These are phyloP conservation scores for Copromyces sp. DNA, from an alignment of 495 filamentous ascomycete genomes.

Conservation along the genomic window DNA sequence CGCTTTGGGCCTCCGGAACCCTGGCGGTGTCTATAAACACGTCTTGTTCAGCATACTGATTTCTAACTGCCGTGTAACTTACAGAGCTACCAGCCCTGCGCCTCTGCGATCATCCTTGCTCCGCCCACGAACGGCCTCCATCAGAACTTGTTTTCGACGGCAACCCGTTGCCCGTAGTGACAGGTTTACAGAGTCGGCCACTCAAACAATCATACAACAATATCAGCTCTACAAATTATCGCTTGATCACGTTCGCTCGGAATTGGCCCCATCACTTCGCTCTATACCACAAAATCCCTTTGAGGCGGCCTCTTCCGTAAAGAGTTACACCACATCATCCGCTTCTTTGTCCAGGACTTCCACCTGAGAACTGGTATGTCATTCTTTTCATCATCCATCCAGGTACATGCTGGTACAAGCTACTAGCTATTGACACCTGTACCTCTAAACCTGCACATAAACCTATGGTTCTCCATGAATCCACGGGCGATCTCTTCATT, in stretches of 20 bases:
- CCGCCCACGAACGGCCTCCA: constrained; percentile 5
- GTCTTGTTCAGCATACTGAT: constrained; percentile 2
- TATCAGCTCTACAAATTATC: neutral
- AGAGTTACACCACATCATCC: neutral
- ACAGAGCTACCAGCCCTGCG: constrained; percentile 3
- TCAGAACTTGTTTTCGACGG: constrained; percentile 1
- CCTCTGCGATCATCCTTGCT: constrained; percentile 9
- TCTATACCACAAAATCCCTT: neutral
- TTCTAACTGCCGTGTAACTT: constrained; percentile 15
- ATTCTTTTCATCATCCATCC: neutral
- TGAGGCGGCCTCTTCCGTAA: neutral
- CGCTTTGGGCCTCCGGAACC: neutral
- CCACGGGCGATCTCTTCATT: neutral
- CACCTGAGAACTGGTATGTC: neutral
- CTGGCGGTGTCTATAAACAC: neutral
- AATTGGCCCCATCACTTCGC: neutral
- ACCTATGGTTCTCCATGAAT: neutral
- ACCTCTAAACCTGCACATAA: neutral
- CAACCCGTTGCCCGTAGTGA: neutral
- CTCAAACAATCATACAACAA: neutral
- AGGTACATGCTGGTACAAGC: neutral
- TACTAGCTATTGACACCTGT: neutral
- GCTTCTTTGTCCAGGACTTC: neutral
- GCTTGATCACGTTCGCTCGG: neutral
- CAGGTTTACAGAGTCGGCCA: neutral